These are phyloP conservation scores for Penicillium psychrosexuale DNA, from an alignment of 2,329 filamentous ascomycete genomes.

Conservation along the genomic window DNA sequence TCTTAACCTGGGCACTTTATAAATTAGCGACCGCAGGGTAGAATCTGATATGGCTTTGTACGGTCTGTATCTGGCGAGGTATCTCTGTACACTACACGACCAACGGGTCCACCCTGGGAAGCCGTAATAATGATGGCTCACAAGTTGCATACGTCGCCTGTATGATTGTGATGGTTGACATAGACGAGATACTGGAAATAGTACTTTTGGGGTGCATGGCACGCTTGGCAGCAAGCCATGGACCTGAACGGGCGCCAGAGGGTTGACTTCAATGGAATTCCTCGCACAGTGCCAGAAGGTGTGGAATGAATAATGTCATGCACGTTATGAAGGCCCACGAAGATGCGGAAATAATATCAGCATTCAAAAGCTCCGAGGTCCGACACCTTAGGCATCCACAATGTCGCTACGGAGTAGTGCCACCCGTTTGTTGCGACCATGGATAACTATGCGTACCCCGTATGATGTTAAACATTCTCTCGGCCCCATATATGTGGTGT, in stretches of 20 bases:
- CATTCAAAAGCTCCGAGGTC: neutral
- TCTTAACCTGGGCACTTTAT: conserved; percentile 44
- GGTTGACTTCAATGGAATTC: conserved; percentile 50
- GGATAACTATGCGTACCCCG: neutral
- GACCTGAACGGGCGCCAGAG: conserved; percentile 51
- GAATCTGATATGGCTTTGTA: conserved; percentile 54
- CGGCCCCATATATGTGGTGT: neutral
- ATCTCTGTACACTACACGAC: conserved; percentile 44
- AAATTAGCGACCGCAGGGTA: conserved; percentile 51
- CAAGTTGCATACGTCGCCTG: too few relatives aligned
- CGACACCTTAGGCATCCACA: neutral
- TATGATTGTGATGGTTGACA: conserved; percentile 53
- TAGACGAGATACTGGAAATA: conserved; percentile 47
- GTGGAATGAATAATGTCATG: conserved; percentile 22
- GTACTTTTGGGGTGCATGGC: conserved; percentile 49
- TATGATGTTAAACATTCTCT: neutral
- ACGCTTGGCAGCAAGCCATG: conserved; percentile 42
- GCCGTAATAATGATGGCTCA: too few relatives aligned
- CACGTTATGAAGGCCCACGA: conserved; percentile 39
- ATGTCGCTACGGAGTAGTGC: neutral
- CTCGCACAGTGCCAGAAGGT: too few relatives aligned
- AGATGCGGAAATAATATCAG: conserved; percentile 57
- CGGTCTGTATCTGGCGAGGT: conserved; percentile 50
- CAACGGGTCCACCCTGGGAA: too few relatives aligned
- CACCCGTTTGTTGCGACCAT: neutral